Evolutionary conservation across 2,329 filamentous ascomycete genomes (phyloP).

Genomic region (Cladophialophora yegresii): DNA sequence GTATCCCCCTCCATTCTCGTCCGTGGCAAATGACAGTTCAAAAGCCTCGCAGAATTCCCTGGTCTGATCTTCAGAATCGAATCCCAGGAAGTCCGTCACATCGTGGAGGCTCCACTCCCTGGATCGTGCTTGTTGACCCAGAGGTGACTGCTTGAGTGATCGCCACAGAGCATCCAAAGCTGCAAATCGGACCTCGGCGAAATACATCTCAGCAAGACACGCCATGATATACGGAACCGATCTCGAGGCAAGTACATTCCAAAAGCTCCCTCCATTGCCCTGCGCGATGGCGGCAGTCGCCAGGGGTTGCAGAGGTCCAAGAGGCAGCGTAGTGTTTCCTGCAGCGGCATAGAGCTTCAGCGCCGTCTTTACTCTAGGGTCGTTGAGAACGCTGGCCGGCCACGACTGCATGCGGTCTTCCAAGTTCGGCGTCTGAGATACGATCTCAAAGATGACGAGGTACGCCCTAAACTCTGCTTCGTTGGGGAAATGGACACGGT

Average conservation of each 20-base stretch:
- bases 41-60: slow-evolving; percentile 57
- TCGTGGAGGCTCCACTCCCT: slow-evolving; percentile 60
- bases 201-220: slow-evolving; percentile 65
- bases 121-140: slow-evolving; percentile 52
- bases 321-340: slow-evolving; percentile 54
- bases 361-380: slow-evolving; percentile 58
- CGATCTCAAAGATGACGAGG: slow-evolving; percentile 59
- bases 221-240: slow-evolving; percentile 63
- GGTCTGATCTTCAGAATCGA: slow-evolving; percentile 59
- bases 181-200: slow-evolving; percentile 59
- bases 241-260: slow-evolving; percentile 57
- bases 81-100: slow-evolving; percentile 55
- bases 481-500: slow-evolving; percentile 55
- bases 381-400: slow-evolving; percentile 53
- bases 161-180: slow-evolving; percentile 59
- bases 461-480: slow-evolving; percentile 67
- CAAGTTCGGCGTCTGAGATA: slow-evolving; percentile 53
- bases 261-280: slow-evolving; percentile 61
- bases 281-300: slow-evolving; percentile 57
- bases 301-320: slow-evolving; percentile 54
- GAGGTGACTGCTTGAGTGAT: slow-evolving; percentile 52
- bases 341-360: slow-evolving; percentile 60
- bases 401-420: slow-evolving; percentile 61
- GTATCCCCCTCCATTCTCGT: slow-evolving; percentile 51
- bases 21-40: slow-evolving; percentile 53